These are phyloP conservation scores for Penicillium sp. DNA, from an alignment of 2,329 filamentous ascomycete genomes.

Conservation along the genomic window DNA sequence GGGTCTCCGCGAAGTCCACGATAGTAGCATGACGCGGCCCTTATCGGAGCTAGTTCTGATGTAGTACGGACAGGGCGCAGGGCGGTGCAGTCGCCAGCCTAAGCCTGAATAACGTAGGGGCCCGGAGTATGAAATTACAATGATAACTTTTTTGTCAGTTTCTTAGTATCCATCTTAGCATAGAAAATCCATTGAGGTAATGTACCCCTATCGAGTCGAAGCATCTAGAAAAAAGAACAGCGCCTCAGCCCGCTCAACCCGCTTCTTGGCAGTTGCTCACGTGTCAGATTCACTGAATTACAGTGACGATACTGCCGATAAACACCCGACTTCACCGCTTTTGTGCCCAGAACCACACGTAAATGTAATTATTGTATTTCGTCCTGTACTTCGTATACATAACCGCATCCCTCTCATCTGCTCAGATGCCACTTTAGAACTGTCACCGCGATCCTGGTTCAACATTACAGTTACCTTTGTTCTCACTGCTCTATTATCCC, in stretches of 20 bases:
- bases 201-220: not conserved
- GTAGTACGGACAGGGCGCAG: slow-evolving; percentile 9
- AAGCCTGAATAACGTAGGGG: slow-evolving; percentile 3
- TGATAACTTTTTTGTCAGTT: not conserved
- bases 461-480: slow-evolving; percentile 3
- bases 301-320: slow-evolving; percentile 1
- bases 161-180: not conserved
- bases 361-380: not conserved
- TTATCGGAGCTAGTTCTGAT: not conserved
- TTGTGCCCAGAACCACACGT: not conserved
- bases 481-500: not conserved
- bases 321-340: slow-evolving; percentile 1
- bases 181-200: not conserved
- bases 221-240: not conserved
- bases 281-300: slow-evolving; percentile 13
- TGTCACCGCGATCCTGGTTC: slow-evolving; percentile 9
- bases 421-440: slow-evolving; percentile 18
- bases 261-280: slow-evolving; percentile 19
- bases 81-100: not conserved
- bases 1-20: slow-evolving; percentile 33
- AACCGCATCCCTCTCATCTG: slow-evolving; percentile 14
- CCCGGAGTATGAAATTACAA: not conserved
- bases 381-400: slow-evolving; percentile 13
- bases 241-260: slow-evolving; percentile 4
- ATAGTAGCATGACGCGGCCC: too few species aligned